Conservation (phyloP, 2,329 filamentous ascomycete genomes). For the Fusarium penzigii region DNA sequence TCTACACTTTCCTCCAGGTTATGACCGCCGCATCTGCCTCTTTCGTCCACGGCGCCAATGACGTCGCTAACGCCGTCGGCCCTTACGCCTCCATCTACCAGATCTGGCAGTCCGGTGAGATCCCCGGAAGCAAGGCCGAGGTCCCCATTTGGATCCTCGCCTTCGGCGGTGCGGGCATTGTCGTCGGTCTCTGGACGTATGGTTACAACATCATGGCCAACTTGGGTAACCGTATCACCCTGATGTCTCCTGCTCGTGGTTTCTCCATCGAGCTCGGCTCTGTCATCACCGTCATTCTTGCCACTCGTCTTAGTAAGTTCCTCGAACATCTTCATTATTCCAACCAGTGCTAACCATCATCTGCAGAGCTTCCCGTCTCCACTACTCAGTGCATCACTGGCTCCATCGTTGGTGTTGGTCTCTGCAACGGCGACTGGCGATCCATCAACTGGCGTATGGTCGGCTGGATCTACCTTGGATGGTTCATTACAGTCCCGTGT, state of each 20-base stretch:
- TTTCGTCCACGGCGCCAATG: conserved; percentile 68
- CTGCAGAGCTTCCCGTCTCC: conserved; percentile 57
- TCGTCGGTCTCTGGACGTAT: conserved; percentile 59
- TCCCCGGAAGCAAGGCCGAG: conserved; percentile 44
- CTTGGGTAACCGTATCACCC: conserved; percentile 62
- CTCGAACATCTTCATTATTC: neutral
- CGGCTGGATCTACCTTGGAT: conserved; percentile 59
- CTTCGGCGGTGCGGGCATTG: conserved; percentile 53
- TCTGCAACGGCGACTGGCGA: conserved; percentile 59
- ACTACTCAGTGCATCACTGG: conserved; percentile 67
- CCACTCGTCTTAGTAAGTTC: conserved; percentile 56
- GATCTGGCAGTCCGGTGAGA: conserved; percentile 54
- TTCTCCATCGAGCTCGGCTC: conserved; percentile 63
- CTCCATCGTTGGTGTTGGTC: conserved; percentile 62
- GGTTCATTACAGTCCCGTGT: conserved; percentile 61
- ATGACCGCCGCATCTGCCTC: conserved; percentile 63
- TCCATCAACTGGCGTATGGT: conserved; percentile 66
- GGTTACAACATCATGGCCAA: conserved; percentile 67
- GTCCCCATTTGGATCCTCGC: conserved; percentile 63
- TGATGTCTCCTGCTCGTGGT: conserved; percentile 61
- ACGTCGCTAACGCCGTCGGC: conserved; percentile 63
- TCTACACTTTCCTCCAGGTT: conserved; percentile 61
- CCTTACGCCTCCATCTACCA: conserved; percentile 64
- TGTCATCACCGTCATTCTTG: conserved; percentile 63
- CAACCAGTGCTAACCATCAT: conserved; percentile 5